A percentile compares a stretch with the other conserved stretches of the same genome.
Evolutionary conservation across 129 eudicot species (phyloP).

Genomic region (Rutidosis leptorrhynchoides): DNA sequence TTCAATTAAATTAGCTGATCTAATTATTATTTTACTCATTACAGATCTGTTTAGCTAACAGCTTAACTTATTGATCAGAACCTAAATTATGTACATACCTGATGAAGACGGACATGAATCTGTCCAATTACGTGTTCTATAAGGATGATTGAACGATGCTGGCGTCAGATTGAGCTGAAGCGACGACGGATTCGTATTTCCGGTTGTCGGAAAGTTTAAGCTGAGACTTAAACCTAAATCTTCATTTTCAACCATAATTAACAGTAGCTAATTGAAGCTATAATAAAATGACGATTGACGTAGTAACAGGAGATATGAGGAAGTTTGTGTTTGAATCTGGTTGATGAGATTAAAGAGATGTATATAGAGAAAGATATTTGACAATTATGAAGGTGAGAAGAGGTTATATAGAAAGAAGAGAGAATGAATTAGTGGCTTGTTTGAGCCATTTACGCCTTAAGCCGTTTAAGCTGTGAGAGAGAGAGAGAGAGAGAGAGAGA

Average conservation of each 20-base stretch:
- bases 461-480: no score
- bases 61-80: neutral
- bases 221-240: conserved; percentile 67
- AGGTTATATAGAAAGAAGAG: conserved; percentile 35
- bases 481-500: no score
- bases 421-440: conserved; percentile 26
- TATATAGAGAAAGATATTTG: conserved; percentile 24
- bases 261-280: neutral
- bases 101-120: conserved; percentile 38
- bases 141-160: conserved; percentile 30
- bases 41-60: conserved; percentile 21
- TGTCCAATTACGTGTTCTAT: conserved; percentile 41
- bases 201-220: conserved; percentile 40
- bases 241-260: conserved; percentile 49
- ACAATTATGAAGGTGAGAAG: conserved; percentile 24
- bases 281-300: neutral
- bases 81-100: conserved; percentile 24
- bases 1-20: no score
- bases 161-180: conserved; percentile 58
- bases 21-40: no score
- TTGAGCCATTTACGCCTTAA: conserved; percentile 34
- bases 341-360: neutral
- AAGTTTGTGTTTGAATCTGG: conserved; percentile 10
- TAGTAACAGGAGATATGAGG: no score
- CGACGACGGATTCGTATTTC: conserved; percentile 24